phyloP scores from a whole-genome alignment of 2,329 filamentous ascomycete species.

The Magnaporthiopsis incrustans region DNA sequence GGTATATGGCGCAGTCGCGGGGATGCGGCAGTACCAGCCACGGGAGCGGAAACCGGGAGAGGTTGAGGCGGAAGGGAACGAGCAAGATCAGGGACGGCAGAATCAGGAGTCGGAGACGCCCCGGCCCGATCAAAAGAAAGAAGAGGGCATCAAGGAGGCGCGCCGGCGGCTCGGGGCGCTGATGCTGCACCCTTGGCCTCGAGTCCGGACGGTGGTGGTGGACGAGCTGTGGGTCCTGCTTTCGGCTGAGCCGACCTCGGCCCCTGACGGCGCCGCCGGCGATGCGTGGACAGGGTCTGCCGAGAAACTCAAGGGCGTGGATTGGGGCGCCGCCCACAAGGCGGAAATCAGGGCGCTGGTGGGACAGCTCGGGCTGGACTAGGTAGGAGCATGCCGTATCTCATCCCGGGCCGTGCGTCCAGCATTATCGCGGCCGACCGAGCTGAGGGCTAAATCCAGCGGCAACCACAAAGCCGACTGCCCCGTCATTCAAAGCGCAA shows the following conservation, averaged over 20 bases:
- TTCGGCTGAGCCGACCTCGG: conserved; percentile 12
- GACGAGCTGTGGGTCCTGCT: conserved; percentile 51
- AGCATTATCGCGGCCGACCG: too few species aligned
- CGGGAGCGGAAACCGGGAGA: neutral
- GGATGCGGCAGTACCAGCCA: conserved; percentile 15
- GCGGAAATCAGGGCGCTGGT: conserved; percentile 33
- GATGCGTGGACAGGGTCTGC: conserved; percentile 16
- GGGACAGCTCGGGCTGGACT: conserved; percentile 31
- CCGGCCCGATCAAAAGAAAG: conserved; percentile 20
- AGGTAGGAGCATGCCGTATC: neutral
- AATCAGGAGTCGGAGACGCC: neutral
- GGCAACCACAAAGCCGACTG: too few species aligned
- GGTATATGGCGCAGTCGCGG: conserved; percentile 65
- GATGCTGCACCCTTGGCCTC: conserved; percentile 75
- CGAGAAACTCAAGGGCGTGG: conserved; percentile 39
- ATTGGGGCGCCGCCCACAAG: conserved; percentile 51
- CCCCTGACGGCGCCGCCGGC: neutral
- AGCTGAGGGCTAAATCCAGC: too few species aligned
- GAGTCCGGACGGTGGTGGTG: conserved; percentile 52
- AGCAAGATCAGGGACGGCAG: neutral
- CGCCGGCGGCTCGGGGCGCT: conserved; percentile 63
- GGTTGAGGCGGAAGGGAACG: neutral
- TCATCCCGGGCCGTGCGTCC: too few species aligned
- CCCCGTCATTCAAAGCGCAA: too few species aligned
- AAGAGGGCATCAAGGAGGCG: conserved; percentile 42